These are phyloP conservation scores for Fraxinus quadrangulata DNA, from an alignment of 257 asterid genomes.

Conservation along the genomic window DNA sequence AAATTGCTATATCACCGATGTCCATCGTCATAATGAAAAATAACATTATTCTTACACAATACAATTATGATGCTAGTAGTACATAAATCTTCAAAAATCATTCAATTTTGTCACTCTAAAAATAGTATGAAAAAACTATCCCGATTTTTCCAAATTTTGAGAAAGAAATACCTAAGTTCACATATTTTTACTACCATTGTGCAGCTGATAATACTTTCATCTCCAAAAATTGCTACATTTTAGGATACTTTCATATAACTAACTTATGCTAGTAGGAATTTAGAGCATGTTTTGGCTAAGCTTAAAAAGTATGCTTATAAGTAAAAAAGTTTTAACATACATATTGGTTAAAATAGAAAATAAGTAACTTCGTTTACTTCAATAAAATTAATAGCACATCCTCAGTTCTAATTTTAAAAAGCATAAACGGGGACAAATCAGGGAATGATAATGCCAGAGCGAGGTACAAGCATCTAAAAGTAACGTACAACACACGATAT, in stretches of 20 bases:
- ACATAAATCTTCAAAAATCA: conserved; percentile 21
- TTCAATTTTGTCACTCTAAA: neutral
- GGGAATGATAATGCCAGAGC: neutral
- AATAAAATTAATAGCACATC: neutral
- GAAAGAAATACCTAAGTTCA: neutral
- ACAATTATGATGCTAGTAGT: neutral
- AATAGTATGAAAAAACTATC: neutral
- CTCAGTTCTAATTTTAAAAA: neutral
- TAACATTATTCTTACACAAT: neutral
- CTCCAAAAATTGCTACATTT: neutral
- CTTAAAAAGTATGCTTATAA: neutral
- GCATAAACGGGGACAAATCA: conserved; percentile 1
- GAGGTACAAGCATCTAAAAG: conserved; percentile 19
- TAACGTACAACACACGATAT: conserved; percentile 23
- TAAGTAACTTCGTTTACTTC: neutral
- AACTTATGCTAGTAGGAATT: neutral
- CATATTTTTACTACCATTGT: neutral
- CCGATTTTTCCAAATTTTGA: neutral
- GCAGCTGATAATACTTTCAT: neutral
- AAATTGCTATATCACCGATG: too few relatives aligned
- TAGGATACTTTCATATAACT: neutral
- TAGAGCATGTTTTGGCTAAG: neutral
- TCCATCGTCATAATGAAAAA: too few relatives aligned
- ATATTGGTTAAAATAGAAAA: neutral
- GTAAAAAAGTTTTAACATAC: neutral